A percentile compares a stretch with the other conserved stretches of the same genome.
Evolutionary conservation across 768 basidiomycete species (phyloP).

Genomic region (Cystoderma amianthinum): DNA sequence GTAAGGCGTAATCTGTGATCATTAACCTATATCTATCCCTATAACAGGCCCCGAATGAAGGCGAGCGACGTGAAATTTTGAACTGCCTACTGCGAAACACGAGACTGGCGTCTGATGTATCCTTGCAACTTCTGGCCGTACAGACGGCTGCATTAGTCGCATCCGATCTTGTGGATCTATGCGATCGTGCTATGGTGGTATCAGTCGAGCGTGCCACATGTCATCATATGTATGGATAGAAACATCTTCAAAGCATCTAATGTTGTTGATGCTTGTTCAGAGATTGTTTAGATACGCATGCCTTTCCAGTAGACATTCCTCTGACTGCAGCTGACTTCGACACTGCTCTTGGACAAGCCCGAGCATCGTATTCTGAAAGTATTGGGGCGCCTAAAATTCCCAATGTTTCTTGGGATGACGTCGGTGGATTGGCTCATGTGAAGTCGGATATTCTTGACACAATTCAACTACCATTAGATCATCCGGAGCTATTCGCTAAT

Average conservation of each 20-base stretch:
- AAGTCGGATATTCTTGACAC: conserved; percentile 95
- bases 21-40: background rate
- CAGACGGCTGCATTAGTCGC: conserved; percentile 91
- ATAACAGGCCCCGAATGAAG: conserved; percentile 72
- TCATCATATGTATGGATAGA: conserved; percentile 24
- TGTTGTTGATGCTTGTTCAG: background rate
- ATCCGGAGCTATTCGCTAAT: conserved; percentile 83
- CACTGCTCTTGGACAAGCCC: conserved; percentile 59
- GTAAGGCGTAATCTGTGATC: conserved; percentile 26
- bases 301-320: conserved; percentile 31
- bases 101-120: conserved; percentile 68
- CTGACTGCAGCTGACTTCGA: conserved; percentile 64
- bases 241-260: background rate
- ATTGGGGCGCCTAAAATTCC: conserved; percentile 99
- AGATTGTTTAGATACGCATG: conserved; percentile 6
- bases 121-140: conserved; percentile 60
- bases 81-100: conserved; percentile 29
- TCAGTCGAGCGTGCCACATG: conserved; percentile 42
- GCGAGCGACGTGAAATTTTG: conserved; percentile 61
- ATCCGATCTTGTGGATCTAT: conserved; percentile 69
- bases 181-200: conserved; percentile 46
- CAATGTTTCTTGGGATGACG: conserved; percentile 93
- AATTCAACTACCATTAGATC: conserved; percentile 85
- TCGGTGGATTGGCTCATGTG: conserved; percentile 83
- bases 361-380: conserved; percentile 78